Base-by-base conservation (phyloP, 2,329 filamentous ascomycete species). In the Penicillium sp. region DNA sequence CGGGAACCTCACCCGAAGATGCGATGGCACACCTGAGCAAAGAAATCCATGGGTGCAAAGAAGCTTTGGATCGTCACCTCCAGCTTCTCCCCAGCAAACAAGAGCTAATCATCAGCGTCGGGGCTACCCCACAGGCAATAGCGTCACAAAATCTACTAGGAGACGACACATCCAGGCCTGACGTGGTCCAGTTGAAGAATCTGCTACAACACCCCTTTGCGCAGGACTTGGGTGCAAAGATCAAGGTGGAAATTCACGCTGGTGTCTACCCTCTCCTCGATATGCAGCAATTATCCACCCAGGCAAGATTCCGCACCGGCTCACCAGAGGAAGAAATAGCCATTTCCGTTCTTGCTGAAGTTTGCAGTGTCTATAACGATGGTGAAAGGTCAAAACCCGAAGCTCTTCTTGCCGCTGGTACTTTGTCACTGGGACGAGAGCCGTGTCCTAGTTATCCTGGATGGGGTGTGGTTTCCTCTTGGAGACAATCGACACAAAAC, bases 241-340 rank as follows among this genome's bases (percentile, higher is more conserved):
- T 73, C 33, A 61, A 55, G 3, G 69, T 87, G 16, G 84, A 88
- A 57, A 68, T 87, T 2, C 85, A 89, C 57, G 84, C 84, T 0
- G 84, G 84, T 18, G 82, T 85, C 2, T 90, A 89, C 56, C 78
- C 84, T 0, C 70, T 80, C 2, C 73, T 90, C 6, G 85, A 92
- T 59, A 70, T 89, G 51, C 85, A 92, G 59, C 85, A 92, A 60
- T 69, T 90, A 2, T 79, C 84, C 1, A 85, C 84, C 0, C 77
- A 82, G 51, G 80, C 83, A 3, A 63, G 74, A 0, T 69, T 72
- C 3, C 52, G 60, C 5, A 32, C 37, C 0, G 65, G 34, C 51
- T 36, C 39, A 2, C 32, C 52, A 1, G 52, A 69, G 44, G 60
- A 70, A 2, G 75, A 80, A 50, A 72, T 90, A 18, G 84, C 76